Evolutionary conservation across 495 filamentous ascomycete genomes (phyloP), one percentile per base, ranked within the genome.

Genomic region (Cairneyella variabilis): DNA sequence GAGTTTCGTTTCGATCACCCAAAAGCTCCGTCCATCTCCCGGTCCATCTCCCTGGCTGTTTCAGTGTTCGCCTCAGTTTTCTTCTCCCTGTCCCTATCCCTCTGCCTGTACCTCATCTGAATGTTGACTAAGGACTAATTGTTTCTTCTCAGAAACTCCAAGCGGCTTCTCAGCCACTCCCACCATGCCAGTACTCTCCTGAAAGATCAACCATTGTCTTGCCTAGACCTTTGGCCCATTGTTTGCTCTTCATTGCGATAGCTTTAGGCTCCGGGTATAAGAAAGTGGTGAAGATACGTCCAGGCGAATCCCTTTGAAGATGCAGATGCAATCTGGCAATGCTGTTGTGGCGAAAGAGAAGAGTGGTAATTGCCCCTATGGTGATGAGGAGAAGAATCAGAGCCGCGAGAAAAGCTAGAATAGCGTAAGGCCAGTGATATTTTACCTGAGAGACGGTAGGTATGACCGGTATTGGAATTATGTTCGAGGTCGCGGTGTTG

Each of bases 341-440:
- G n/a, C 43, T 48, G 5, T 28, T 14, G 8, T 42, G 27, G 3
- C 53, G 45, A 3, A 49, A 30, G 8, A 47, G n/a, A 17, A 51
- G 6, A 20, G 40, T 23, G 8, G 39, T 34, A 12, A 28, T 20
- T 10, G 36, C 36, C 14, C n/a, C 8, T n/a, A 17, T 17, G 6
- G 36, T 38, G 36, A 38, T 16, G 8, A 38, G 12, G 3, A 60
- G 17, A 2, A 55, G 44, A 7, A 38, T 26, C 2, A 48, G 11
- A 28, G 41, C 41, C 6, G 55, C 36, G 9, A 66, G 22, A 12
- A 60, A 46, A 1, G 68, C 70, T 3, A 68, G 69, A 16, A 71
- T 60, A 1, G 64, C 69, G 48, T 59, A 73, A 3, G 52, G 25
- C 2, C 55, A 44, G 23, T 56, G 59, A 46, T 70, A 73, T 28